These are phyloP conservation scores for Microbotryomycetes sp. DNA, from an alignment of 1,284 basidiomycete genomes.

Conservation along the genomic window DNA sequence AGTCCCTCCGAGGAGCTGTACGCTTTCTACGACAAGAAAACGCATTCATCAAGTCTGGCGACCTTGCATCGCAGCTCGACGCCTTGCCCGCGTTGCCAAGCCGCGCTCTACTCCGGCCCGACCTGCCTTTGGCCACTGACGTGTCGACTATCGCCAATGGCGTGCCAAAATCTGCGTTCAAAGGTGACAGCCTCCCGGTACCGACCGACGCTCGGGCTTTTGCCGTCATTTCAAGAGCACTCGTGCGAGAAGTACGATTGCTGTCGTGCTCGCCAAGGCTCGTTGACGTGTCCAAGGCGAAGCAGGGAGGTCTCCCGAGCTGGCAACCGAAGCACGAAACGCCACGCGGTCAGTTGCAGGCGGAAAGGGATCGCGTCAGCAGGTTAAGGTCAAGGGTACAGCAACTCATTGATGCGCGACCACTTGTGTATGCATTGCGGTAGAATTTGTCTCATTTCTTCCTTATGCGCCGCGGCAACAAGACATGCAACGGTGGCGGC, in stretches of 20 bases:
- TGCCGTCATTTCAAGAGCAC: conserved; percentile 66
- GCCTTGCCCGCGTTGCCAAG: conserved; percentile 55
- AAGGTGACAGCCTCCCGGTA: not conserved
- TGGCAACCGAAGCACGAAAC: conserved; percentile 71
- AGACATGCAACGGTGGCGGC: too few species aligned
- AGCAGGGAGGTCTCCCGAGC: conserved; percentile 46
- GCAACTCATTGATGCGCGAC: conserved; percentile 44
- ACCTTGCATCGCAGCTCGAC: conserved; percentile 72
- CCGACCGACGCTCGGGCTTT: conserved; percentile 51
- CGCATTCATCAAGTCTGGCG: conserved; percentile 79
- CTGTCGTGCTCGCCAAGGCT: conserved; percentile 71
- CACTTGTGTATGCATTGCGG: too few species aligned
- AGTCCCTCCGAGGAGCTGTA: conserved; percentile 79
- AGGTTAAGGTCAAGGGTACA: conserved; percentile 59
- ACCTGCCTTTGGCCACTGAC: not conserved
- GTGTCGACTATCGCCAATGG: too few species aligned
- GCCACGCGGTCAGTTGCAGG: conserved; percentile 68
- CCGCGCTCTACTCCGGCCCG: conserved; percentile 12
- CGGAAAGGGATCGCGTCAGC: conserved; percentile 65
- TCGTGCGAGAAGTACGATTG: conserved; percentile 72
- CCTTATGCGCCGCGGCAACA: too few species aligned
- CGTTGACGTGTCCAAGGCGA: conserved; percentile 65
- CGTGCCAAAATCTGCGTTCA: not conserved
- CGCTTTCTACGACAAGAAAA: conserved; percentile 87
- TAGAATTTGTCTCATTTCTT: too few species aligned